Conservation (phyloP, 768 basidiomycete genomes). For the Boletus pseudopeckii region DNA sequence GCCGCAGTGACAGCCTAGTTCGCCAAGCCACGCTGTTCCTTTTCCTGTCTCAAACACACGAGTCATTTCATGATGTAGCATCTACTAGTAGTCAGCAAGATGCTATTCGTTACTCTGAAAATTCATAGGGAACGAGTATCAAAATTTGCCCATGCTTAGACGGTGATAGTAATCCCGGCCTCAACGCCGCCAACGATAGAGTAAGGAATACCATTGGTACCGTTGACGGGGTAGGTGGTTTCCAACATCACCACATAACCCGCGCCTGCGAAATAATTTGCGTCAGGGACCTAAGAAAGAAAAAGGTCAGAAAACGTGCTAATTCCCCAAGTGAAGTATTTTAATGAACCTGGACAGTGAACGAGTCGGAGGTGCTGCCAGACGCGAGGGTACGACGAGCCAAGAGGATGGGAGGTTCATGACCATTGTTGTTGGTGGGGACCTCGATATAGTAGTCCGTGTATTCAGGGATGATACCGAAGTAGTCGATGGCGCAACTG, state of each 20-base stretch:
- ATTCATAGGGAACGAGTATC: too few species aligned
- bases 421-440: constrained; percentile 29
- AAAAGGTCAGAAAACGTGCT: not conserved
- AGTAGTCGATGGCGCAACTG: constrained; percentile 22
- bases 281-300: constrained; percentile 21
- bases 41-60: not conserved
- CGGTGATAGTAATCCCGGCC: constrained; percentile 12
- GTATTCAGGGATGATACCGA: constrained; percentile 20
- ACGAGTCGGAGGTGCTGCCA: constrained; percentile 7
- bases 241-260: constrained; percentile 26
- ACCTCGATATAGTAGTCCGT: constrained; percentile 35
- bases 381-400: constrained; percentile 16
- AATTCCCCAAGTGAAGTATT: not conserved
- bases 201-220: constrained; percentile 20
- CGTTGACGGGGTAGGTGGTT: constrained; percentile 21
- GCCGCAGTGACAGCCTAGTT: too few species aligned
- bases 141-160: not conserved
- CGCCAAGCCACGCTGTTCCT: not conserved
- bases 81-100: not conserved
- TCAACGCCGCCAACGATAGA: constrained; percentile 23
- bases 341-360: constrained; percentile 18
- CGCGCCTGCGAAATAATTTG: constrained; percentile 18
- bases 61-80: too few species aligned
- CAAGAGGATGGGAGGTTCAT: constrained; percentile 31
- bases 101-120: not conserved